Evolutionary conservation across 768 basidiomycete genomes (phyloP).

Genomic region (Hypholoma sublateritium): DNA sequence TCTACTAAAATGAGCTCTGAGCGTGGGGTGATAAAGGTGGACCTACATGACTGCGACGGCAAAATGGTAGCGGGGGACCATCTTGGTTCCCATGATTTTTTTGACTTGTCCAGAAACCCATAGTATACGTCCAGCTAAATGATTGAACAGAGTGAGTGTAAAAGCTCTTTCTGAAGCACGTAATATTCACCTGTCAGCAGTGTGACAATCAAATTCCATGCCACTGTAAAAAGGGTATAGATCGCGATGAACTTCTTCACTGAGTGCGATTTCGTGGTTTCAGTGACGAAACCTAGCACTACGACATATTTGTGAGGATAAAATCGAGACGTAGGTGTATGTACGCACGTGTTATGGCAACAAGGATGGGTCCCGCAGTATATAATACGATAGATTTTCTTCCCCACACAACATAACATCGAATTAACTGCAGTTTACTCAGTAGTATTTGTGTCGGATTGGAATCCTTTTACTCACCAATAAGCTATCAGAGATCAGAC

Average conservation of each 20-base stretch:
- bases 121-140: background rate
- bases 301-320: background rate
- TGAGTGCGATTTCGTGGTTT: background rate
- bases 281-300: background rate
- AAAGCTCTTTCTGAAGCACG: background rate
- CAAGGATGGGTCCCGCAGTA: background rate
- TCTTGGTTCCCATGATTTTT: background rate
- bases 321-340: background rate
- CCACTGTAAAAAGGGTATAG: background rate
- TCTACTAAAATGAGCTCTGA: background rate
- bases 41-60: background rate
- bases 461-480: no score
- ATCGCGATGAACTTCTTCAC: background rate
- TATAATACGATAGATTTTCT: background rate
- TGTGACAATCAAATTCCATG: background rate
- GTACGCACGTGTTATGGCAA: background rate
- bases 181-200: background rate
- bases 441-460: background rate
- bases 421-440: background rate
- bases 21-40: background rate
- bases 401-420: slow-evolving; percentile 1
- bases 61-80: background rate
- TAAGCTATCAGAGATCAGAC: no score
- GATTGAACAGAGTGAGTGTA: background rate
- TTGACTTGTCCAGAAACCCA: background rate